Conservation (phyloP, 768 basidiomycete genomes). For the Daedaleopsis sinensis region DNA sequence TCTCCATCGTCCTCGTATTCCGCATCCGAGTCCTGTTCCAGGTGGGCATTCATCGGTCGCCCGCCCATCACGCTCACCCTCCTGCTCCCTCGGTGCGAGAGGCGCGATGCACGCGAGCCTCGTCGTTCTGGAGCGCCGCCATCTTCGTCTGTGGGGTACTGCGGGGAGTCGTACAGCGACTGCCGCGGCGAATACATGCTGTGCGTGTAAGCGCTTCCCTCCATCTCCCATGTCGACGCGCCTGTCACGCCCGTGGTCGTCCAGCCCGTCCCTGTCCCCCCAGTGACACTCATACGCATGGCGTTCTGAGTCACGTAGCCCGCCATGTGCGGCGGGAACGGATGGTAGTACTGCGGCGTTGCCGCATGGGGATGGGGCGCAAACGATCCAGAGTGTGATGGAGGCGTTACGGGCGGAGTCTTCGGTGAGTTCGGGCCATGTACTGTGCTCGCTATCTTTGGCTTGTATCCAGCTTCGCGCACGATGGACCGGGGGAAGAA, state of each 20-base stretch:
- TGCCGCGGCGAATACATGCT: constrained; percentile 18
- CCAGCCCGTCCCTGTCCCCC: neutral
- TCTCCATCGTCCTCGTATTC: neutral
- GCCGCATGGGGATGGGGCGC: constrained; percentile 4
- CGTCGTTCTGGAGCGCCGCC: constrained; percentile 1
- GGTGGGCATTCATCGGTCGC: constrained; percentile 13
- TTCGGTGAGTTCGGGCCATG: constrained; percentile 20
- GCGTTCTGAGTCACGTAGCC: neutral
- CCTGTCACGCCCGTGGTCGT: neutral
- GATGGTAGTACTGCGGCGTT: neutral
- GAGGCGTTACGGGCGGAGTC: constrained; percentile 18
- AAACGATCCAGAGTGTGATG: constrained; percentile 1
- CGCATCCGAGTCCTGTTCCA: constrained; percentile 11
- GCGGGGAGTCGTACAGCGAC: constrained; percentile 18
- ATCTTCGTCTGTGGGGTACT: constrained; percentile 12
- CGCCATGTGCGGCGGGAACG: constrained; percentile 2
- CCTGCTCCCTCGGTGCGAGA: constrained; percentile 5
- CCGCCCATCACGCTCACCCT: constrained; percentile 6
- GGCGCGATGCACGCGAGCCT: neutral
- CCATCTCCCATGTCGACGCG: constrained; percentile 11
- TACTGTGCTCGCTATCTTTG: constrained; percentile 35
- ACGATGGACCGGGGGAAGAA: constrained; percentile 80
- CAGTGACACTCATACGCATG: constrained; percentile 3
- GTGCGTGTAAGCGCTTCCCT: constrained; percentile 15
- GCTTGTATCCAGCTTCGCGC: constrained; percentile 62